Evolutionary conservation across 179 eudicot genomes (phyloP).

Genomic region (Patellifolia procumbens): DNA sequence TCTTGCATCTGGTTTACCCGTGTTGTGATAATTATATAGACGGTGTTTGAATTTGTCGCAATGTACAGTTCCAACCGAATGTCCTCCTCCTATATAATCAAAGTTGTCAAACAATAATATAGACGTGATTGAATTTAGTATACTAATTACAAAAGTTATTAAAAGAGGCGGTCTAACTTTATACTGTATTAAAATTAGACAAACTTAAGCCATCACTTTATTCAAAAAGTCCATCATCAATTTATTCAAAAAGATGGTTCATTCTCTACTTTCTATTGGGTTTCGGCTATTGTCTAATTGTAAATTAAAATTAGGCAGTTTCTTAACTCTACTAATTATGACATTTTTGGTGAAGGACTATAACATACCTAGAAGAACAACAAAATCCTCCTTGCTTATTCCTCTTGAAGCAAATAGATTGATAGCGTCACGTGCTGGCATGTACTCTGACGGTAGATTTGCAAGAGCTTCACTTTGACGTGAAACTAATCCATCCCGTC

Average conservation of each 20-base stretch:
- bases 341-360: neutral
- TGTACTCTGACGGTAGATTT: constrained; percentile 19
- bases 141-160: neutral
- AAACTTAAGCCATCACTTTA: too few relatives aligned
- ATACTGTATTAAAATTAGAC: too few relatives aligned
- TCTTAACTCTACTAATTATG: too few relatives aligned
- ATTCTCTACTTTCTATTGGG: too few relatives aligned
- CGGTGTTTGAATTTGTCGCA: constrained; percentile 34
- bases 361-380: constrained; percentile 39
- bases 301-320: too few relatives aligned
- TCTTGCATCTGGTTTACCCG: constrained; percentile 29
- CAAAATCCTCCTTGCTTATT: constrained; percentile 36
- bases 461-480: constrained; percentile 9
- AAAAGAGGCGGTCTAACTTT: too few relatives aligned
- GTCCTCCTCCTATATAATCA: constrained; percentile 36
- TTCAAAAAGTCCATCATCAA: too few relatives aligned
- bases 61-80: constrained; percentile 40
- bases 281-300: too few relatives aligned
- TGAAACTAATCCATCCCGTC: constrained; percentile 42
- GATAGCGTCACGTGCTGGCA: constrained; percentile 16
- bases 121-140: neutral
- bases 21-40: constrained; percentile 32
- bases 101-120: neutral
- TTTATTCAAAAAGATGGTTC: too few relatives aligned
- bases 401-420: constrained; percentile 29